These are phyloP conservation scores for Dissoconium aciculare DNA, from an alignment of 2,329 filamentous ascomycete species.

Conservation along the genomic window DNA sequence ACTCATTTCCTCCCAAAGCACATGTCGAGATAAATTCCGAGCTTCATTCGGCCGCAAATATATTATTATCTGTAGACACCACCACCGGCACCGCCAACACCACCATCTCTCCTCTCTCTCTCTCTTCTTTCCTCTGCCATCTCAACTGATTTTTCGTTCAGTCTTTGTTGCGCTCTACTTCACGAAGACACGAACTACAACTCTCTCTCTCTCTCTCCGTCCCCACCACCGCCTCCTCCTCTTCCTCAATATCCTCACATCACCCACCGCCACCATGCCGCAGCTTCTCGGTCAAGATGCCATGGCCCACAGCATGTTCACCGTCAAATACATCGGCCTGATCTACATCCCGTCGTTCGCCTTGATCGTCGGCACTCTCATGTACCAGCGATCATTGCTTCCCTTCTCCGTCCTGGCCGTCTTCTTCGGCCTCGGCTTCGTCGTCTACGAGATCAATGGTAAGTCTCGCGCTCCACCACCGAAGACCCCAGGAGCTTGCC, in stretches of 20 bases:
- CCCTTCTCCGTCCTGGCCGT: constrained; percentile 48
- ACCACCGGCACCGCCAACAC: too few species aligned
- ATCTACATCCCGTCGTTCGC: constrained; percentile 70
- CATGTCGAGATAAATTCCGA: too few species aligned
- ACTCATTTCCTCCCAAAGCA: too few species aligned
- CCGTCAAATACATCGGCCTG: background rate
- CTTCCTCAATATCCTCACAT: background rate
- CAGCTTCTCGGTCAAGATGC: constrained; percentile 1
- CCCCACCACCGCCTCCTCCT: background rate
- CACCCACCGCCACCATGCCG: background rate
- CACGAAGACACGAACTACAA: too few species aligned
- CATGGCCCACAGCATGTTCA: background rate
- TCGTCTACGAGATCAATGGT: constrained; percentile 1
- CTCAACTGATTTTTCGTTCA: too few species aligned
- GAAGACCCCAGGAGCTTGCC: background rate
- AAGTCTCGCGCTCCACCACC: background rate
- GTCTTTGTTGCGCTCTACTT: too few species aligned
- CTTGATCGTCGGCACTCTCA: constrained; percentile 57
- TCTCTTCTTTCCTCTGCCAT: too few species aligned
- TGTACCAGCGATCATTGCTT: constrained; percentile 65
- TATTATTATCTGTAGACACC: too few species aligned
- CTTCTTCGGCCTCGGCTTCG: background rate
- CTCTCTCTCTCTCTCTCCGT: too few species aligned
- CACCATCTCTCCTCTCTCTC: too few species aligned
- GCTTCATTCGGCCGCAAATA: too few species aligned